Evolutionary conservation across 2,329 filamentous ascomycete species (phyloP), one percentile per base, ranked within the genome.

Genomic region (Aspergillus ochraceus): DNA sequence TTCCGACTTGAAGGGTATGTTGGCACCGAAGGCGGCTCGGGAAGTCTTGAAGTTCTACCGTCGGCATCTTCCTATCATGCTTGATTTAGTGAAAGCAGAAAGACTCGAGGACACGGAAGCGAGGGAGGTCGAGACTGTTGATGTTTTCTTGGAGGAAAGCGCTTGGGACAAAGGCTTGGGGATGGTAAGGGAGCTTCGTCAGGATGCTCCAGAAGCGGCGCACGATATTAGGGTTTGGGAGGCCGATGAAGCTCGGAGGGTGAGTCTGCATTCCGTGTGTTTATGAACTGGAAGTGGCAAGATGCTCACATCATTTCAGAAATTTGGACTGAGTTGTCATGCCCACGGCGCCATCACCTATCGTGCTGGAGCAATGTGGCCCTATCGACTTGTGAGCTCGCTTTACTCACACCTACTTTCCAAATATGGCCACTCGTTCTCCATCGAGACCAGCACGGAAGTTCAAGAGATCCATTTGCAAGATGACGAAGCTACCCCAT

Each of bases 331-430:
- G 9, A 50, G 47, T 24, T 10, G 12, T 9, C 54, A 54, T 45
- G 60, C 59, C 45, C 59, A 60, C 19, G 68, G 67, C 6, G 61
- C 66, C 36, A 59, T 65, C 32, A 51, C 50, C 2, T 58, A 63
- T 17, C 64, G 54, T 22, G 63, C 67, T 9, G 67, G 66, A 11
- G 63, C 68, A 10, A 58, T 68, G 10, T 72, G 67, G 67, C 70
- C 70, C 6, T 71, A 72, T 55, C 59, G 65, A 4, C 62, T 72
- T 51, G 60, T 72, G n/a, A 68, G 64, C n/a, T 57, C 54, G 8
- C 42, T 71, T 11, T 61, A 66, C 12, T 50, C 55, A 9, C 22
- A 46, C 8, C 52, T 72, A 17, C 54, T 67, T 5, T 24, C 52
- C 4, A 60, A 51, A 24, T 62, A 64, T 50, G 46, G 22, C 1